phyloP scores from a whole-genome alignment of 371 early-diverging fungal genomes.

The Batrachochytrium dendrobatidis region DNA sequence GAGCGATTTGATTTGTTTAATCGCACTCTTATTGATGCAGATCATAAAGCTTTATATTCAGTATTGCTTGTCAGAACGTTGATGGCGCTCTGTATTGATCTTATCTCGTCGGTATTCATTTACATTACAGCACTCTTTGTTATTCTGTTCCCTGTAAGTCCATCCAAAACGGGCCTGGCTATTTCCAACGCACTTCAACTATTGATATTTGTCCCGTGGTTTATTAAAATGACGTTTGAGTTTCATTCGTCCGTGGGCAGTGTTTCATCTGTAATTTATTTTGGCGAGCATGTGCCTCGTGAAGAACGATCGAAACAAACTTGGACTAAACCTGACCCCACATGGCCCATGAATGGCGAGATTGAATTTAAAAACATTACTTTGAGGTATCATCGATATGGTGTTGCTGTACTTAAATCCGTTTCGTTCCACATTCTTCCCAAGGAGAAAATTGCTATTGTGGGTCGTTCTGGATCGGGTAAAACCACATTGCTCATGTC shows the following conservation, averaged over 20 bases:
- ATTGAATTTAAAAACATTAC: slow-evolving; percentile 59
- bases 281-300: slow-evolving; percentile 46
- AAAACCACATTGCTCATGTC: slow-evolving; percentile 33
- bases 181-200: slow-evolving; percentile 62
- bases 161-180: slow-evolving; percentile 53
- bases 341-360: slow-evolving; percentile 20
- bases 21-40: slow-evolving; percentile 50
- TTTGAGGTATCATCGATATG: slow-evolving; percentile 52
- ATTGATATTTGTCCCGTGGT: slow-evolving; percentile 65
- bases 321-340: slow-evolving; percentile 13
- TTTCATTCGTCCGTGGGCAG: slow-evolving; percentile 50
- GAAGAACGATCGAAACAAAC: slow-evolving; percentile 25
- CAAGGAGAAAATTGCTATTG: slow-evolving; percentile 62
- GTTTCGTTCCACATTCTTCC: slow-evolving; percentile 49
- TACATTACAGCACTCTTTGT: slow-evolving; percentile 51
- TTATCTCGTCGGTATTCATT: slow-evolving; percentile 54
- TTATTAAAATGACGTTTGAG: slow-evolving; percentile 52
- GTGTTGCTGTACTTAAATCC: slow-evolving; percentile 57
- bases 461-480: slow-evolving; percentile 45
- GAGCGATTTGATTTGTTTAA: slow-evolving; percentile 54
- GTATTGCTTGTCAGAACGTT: slow-evolving; percentile 45
- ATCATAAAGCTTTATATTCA: slow-evolving; percentile 57
- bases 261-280: slow-evolving; percentile 48
- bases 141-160: slow-evolving; percentile 29
- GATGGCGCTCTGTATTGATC: slow-evolving; percentile 59